These are phyloP conservation scores for Sporothrix sp. DNA, from an alignment of 2,329 filamentous ascomycete species.

Conservation along the genomic window DNA sequence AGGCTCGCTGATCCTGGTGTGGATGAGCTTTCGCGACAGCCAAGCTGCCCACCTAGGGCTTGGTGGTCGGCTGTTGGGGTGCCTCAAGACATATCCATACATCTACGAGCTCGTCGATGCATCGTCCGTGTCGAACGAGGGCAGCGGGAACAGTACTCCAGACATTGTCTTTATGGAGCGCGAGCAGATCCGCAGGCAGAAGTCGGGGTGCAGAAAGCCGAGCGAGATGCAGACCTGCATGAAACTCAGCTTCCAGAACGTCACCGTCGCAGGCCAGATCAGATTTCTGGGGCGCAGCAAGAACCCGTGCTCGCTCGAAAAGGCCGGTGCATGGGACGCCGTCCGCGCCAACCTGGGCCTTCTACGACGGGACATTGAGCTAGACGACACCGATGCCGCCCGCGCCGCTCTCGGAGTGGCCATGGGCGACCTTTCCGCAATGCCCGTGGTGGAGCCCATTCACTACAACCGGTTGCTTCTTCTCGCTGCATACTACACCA, in stretches of 20 bases:
- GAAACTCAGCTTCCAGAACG: slow-evolving; percentile 11
- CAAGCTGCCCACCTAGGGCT: slow-evolving; percentile 7
- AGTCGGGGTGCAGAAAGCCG: neutral
- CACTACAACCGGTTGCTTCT: slow-evolving; percentile 11
- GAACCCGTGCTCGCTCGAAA: neutral
- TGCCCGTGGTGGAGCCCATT: slow-evolving; percentile 8
- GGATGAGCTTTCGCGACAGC: slow-evolving; percentile 10
- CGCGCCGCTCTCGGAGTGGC: slow-evolving; percentile 8
- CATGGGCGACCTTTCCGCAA: slow-evolving; percentile 4
- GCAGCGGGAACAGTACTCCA: neutral
- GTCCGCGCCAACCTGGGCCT: neutral
- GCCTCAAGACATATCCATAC: slow-evolving; percentile 10
- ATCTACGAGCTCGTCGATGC: slow-evolving; percentile 11
- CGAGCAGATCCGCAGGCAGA: neutral
- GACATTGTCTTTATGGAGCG: slow-evolving; percentile 7
- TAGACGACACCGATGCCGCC: slow-evolving; percentile 3
- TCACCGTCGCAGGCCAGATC: slow-evolving; percentile 11
- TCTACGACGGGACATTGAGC: slow-evolving; percentile 3
- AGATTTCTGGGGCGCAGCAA: slow-evolving; percentile 10
- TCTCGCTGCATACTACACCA: slow-evolving; percentile 9
- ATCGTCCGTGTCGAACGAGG: slow-evolving; percentile 1
- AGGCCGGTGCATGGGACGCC: neutral
- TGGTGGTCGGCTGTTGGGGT: slow-evolving; percentile 9
- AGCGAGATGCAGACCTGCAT: slow-evolving; percentile 13
- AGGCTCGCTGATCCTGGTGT: slow-evolving; percentile 9